Conservation (phyloP, 306 rosid species). For the Corylus americana region DNA sequence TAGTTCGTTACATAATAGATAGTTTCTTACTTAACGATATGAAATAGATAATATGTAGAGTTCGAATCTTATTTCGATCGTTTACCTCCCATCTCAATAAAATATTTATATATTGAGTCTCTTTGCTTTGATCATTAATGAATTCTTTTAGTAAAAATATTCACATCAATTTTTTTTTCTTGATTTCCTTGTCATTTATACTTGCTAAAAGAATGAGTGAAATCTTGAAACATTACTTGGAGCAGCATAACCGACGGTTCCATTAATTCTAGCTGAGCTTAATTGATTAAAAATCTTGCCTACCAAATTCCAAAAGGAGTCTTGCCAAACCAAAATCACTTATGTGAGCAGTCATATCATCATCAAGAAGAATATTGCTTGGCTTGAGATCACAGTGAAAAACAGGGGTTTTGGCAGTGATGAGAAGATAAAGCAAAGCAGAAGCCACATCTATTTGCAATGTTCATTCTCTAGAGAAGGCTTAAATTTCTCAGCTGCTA, state of each 20-base stretch:
- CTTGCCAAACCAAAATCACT: conserved; percentile 24
- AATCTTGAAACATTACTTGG: background rate
- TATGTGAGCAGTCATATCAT: conserved; percentile 12
- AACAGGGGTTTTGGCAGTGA: conserved; percentile 2
- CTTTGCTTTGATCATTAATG: too few species aligned
- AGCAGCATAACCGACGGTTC: conserved; percentile 18
- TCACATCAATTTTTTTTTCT: too few species aligned
- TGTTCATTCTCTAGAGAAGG: conserved; percentile 10
- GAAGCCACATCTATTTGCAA: conserved; percentile 24
- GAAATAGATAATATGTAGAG: too few species aligned
- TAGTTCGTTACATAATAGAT: too few species aligned
- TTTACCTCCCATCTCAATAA: too few species aligned
- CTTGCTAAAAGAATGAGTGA: background rate
- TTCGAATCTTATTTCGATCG: too few species aligned
- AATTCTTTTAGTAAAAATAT: too few species aligned
- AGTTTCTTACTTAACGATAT: too few species aligned
- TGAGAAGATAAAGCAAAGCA: conserved; percentile 28
- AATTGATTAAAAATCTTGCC: background rate
- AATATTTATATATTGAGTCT: too few species aligned
- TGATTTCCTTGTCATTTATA: background rate
- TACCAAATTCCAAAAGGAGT: background rate
- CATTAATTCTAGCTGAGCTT: background rate
- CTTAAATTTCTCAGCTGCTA: background rate
- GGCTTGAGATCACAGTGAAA: conserved; percentile 30
- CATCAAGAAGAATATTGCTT: conserved; percentile 22